Evolutionary conservation across 2,329 filamentous ascomycete species (phyloP), one percentile per base, ranked within the genome.

Genomic region (Phialocephala sp.): DNA sequence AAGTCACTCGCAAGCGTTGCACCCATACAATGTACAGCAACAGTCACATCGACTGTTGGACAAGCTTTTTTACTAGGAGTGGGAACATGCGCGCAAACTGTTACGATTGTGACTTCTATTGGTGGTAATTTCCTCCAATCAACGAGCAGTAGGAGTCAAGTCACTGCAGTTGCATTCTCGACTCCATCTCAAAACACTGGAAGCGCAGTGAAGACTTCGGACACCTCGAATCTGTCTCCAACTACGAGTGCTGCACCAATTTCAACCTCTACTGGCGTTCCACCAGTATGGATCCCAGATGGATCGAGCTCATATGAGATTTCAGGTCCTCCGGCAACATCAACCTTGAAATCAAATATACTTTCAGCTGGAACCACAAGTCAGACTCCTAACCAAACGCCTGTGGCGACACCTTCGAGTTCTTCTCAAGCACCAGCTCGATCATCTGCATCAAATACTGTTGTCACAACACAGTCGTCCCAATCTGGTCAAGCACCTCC

Each of bases 21-120:
- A 6, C 22, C 36, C 11, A 11, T n/a, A 12, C 52, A 43, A 35
- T 63, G 66, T 68, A 66, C 60, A 39, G 32, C 60, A 27, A 68
- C 54, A 22, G 52, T 67, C 24, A 62, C 59, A 12, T 67, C 65
- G 27, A 63, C n/a, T 8, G 15, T 63, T 32, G 60, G 39, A 8
- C 57, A 43, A 20, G 37, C 43, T 20, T 64, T 64, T 41, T 22
- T 67, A 15, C 47, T 52, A 41, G 3, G 45, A 8, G 9, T 11
- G 12, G 61, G 50, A 14, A 32, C 47, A n/a, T 67, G 65, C 57
- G 59, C 52, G 14, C 18, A 47, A 15, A 66, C 66, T 20, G 15
- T 66, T 27, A 67, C 62, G 27, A 24, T 56, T 55, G 47, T 60
- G 14, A 41, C 36, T 9, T 18, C 35, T 41, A 35, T 27, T 36